Evolutionary conservation across 1,284 basidiomycete genomes (phyloP), one percentile per base, ranked within the genome.

Genomic region (Coniophora puteana): DNA sequence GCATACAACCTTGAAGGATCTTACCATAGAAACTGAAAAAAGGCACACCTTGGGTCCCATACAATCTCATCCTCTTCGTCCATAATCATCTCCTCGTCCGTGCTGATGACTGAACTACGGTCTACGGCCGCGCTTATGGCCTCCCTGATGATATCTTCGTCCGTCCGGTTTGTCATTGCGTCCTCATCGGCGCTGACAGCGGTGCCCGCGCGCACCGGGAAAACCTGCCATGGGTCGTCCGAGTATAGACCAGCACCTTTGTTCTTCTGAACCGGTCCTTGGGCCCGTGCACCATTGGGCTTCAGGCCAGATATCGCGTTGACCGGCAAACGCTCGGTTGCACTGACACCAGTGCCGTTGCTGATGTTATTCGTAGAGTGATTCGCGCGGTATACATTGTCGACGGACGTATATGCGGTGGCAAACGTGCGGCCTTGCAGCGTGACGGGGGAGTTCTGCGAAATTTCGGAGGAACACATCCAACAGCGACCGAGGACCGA

Each of bases 81-180:
- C 36, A 67, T 74, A 59, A 10, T 68, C 68, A 17, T 58, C 64
- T 32, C 50, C 49, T 22, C 44, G 36, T 34, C 25, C 30, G 21
- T 16, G 55, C 53, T 11, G 36, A 23, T n/a, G 18, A 8, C 0
- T 60, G n/a, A n/a, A n/a, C n/a, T n/a, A n/a, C n/a, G n/a, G n/a
- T n/a, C n/a, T n/a, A n/a, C n/a, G n/a, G n/a, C n/a, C n/a, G n/a
- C n/a, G n/a, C n/a, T n/a, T n/a, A n/a, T n/a, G n/a, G n/a, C n/a
- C n/a, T n/a, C n/a, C n/a, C n/a, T n/a, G n/a, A n/a, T n/a, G n/a
- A n/a, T n/a, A 53, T 92, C 89, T 47, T 93, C 89, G 36, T 90
- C 88, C 4, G 84, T 87, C 37, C 75, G 74, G 11, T 78, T 83
- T 26, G 83, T 83, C 55, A 78, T 75, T n/a, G 71, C 70, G 42